Evolutionary conservation across 176 grass and related monocot genomes (phyloP).

Genomic region (Pontederia paniculata): DNA sequence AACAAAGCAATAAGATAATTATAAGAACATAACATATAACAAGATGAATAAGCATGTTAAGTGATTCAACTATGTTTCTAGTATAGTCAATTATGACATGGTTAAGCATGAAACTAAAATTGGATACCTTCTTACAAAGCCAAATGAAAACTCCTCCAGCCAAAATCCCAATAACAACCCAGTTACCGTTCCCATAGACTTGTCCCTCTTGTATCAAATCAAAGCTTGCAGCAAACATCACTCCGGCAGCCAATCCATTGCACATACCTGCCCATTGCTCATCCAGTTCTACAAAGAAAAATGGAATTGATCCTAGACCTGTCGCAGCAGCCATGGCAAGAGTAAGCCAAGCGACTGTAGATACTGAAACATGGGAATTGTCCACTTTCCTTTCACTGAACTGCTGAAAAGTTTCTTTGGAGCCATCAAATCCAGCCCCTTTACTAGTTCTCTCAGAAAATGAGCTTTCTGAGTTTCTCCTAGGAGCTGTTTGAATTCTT

Average conservation of each 20-base stretch:
- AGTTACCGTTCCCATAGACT: constrained; percentile 61
- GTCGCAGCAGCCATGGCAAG: constrained; percentile 88
- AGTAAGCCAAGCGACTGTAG: constrained; percentile 76
- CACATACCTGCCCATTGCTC: constrained; percentile 76
- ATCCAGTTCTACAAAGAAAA: constrained; percentile 92
- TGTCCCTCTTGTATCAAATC: constrained; percentile 91
- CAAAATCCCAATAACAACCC: constrained; percentile 86
- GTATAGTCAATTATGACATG: not conserved
- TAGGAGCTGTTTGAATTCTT: constrained; percentile 40
- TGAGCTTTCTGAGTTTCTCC: constrained; percentile 31
- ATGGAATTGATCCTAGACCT: constrained; percentile 61
- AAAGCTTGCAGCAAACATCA: constrained; percentile 93
- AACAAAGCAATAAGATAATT: no score
- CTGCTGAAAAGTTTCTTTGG: constrained; percentile 1
- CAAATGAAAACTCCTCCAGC: constrained; percentile 80
- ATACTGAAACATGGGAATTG: constrained; percentile 39
- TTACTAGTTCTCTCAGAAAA: constrained; percentile 39
- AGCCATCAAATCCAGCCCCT: constrained; percentile 19
- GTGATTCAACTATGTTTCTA: not conserved
- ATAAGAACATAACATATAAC: no score
- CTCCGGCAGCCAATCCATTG: constrained; percentile 75
- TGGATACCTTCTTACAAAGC: constrained; percentile 92
- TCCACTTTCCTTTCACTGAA: not conserved
- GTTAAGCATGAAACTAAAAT: not conserved
- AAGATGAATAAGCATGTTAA: no score